Base-by-base conservation (phyloP, 2,329 filamentous ascomycete genomes). In the Ceratocystiopsis minuta region DNA sequence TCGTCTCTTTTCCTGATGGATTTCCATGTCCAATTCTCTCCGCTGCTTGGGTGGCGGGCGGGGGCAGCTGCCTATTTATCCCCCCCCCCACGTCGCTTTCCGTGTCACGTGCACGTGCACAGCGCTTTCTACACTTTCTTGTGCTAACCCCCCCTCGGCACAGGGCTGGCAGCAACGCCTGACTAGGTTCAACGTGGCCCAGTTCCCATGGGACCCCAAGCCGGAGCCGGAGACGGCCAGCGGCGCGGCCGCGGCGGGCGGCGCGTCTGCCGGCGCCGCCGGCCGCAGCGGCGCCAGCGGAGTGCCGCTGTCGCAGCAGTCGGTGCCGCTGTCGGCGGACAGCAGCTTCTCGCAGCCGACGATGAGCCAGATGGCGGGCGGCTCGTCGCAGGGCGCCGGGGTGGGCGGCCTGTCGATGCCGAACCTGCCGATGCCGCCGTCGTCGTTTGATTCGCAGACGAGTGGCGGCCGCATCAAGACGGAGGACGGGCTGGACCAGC, bases 121-220 rank as follows among this genome's bases (percentile, higher is more conserved):
- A n/a, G n/a, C n/a, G n/a, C n/a, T n/a, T n/a, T n/a, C n/a, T n/a
- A n/a, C n/a, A n/a, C n/a, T n/a, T n/a, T n/a, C n/a, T n/a, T n/a
- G 15, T 16, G 35, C 44, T 48, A n/a, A 48, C 41, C 34, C 20
- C n/a, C n/a, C n/a, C n/a, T 17, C 16, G 42, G 38, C 24, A 36
- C 57, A 96, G 87, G 83, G 79, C 63, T 98, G 90, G 90, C 87
- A 96, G 67, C 70, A 78, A 53, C 95, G 92, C 61, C 70, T 98
- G 33, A 81, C 87, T 1, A 75, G 77, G 51, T 76, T 92, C 50
- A 76, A 80, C 50, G 80, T 96, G 47, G 90, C 90, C 45, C 67
- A 74, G 44, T 95, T 96, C 57, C 88, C 90, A 12, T 98, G 90
- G 90, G 90, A 98, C 56, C 88, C 90, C 36, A 78, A 81, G 55